Base-by-base conservation (phyloP, 169 alveolate genomes). In the Plasmodium ovale region DNA sequence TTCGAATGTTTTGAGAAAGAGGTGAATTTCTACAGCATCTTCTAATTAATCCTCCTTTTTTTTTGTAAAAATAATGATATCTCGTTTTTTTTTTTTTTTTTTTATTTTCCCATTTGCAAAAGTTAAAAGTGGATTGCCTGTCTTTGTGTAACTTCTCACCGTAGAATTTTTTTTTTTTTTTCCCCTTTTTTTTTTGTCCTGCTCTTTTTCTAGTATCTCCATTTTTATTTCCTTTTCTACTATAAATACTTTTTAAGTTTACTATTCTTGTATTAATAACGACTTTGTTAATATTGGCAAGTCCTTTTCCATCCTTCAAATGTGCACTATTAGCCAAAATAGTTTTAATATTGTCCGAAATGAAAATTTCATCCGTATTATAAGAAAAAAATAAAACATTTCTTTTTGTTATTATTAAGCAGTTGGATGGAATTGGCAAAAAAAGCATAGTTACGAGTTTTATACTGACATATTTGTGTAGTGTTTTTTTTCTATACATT, bases 351-450 rank as follows among this genome's bases (percentile, higher is more conserved):
- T 47, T 85, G 31, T 69, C 91, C 25, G 91, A 69, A 56, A 85
- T 85, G 39, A 85, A 85, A 39, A 85, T 85, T 85, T 85, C 87
- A 42, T 85, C 74, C 12, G 82, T 69, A 58, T 85, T 35, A 33
- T 85, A 27, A 7, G 91, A 85, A 70, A 68, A 85, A 70, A 85
- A 85, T 69, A 85, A 58, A 85, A 85, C 69, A 47, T 62, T 85
- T 54, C n/a, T 68, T 85, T 85, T 67, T 31, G 91, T 85, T 49
- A 85, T 31, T 19, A 85, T 64, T 39, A 85, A 21, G 49, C 91
- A 85, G 42, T 68, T 85, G 3, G 91, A 85, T 21, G 87, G 56
- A 37, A 85, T 85, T 23, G 91, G 91, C n/a, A 85, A 47, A 60
- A 56, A 47, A 21, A 85, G 44, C 49, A 85, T 58, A 7, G 91